Base-by-base conservation (phyloP, 768 basidiomycete genomes). In the Gautieria morchelliformis region DNA sequence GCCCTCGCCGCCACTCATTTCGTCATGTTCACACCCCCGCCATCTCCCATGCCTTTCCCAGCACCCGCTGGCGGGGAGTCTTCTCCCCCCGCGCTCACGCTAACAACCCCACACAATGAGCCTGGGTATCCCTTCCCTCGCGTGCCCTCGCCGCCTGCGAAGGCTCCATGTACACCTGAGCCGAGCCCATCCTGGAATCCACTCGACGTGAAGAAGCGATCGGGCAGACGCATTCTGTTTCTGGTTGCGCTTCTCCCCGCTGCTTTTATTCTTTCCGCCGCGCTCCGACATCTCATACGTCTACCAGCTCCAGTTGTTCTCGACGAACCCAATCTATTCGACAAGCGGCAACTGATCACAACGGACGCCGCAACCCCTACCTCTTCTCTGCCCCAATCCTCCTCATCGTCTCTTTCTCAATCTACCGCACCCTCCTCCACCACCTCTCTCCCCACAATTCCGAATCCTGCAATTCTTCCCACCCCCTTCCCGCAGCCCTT, bases 401-500 rank as follows among this genome's bases (percentile, higher is more conserved):
- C 53, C 73, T 62, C 39, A 33, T 46, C 63, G 14, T 48, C 67
- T n/a, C 24, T 61, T 10, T 44, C 65, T 4, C 44, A 70, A 3
- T 62, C 69, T 32, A 65, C 56, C 37, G 66, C 37, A 60, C 71
- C 10, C 62, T 60, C 53, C 72, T 63, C 44, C 56, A 65, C 27
- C 15, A 50, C 37, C 35, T n/a, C 33, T 20, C 63, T 76, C 8
- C 82, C 81, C 1, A 72, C 76, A 2, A 69, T 84, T n/a, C 83
- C 84, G 0, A 59, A 69, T 5, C 60, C 71, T 4, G 80, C 85
- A 2, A 59, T 62, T 7, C 75, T 90, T 24, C 89, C 89, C 0
- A 61, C 57, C 3, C 58, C 60, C 14, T 90, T 92, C 67, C 87
- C 87, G 4, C 87, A 88, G 60, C 76, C 87, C 0, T 83, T 83